phyloP scores from a whole-genome alignment of 2,329 filamentous ascomycete genomes.

The Mollisia scopiformis region DNA sequence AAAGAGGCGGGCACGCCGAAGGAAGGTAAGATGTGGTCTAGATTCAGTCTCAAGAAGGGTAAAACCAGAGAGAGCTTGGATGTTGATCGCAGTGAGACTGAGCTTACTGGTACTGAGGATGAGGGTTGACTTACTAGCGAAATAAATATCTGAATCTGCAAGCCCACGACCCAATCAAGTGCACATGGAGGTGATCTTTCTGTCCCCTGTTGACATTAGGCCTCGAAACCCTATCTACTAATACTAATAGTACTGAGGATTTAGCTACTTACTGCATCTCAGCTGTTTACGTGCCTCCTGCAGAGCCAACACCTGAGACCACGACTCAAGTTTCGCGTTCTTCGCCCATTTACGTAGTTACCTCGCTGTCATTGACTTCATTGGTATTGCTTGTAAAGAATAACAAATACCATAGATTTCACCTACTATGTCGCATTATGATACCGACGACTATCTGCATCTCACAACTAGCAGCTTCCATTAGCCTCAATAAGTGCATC shows the following conservation, averaged over 20 bases:
- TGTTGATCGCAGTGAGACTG: slow-evolving; percentile 35
- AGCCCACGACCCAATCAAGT: not conserved
- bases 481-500: not conserved
- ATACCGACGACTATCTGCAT: too few species aligned
- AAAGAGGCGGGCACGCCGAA: slow-evolving; percentile 29
- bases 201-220: too few species aligned
- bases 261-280: too few species aligned
- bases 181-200: not conserved
- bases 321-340: not conserved
- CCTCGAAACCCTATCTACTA: too few species aligned
- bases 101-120: slow-evolving; percentile 33
- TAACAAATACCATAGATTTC: not conserved
- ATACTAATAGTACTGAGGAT: too few species aligned
- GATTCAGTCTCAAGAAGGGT: slow-evolving; percentile 34
- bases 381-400: not conserved
- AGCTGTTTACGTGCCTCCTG: too few species aligned
- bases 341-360: not conserved
- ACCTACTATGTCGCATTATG: too few species aligned
- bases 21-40: slow-evolving; percentile 35
- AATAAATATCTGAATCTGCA: not conserved
- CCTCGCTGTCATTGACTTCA: not conserved
- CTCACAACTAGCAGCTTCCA: not conserved
- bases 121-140: slow-evolving; percentile 25
- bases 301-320: too few species aligned
- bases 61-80: slow-evolving; percentile 36